Conservation (phyloP, 768 basidiomycete species). For the Amanita exitialis region DNA sequence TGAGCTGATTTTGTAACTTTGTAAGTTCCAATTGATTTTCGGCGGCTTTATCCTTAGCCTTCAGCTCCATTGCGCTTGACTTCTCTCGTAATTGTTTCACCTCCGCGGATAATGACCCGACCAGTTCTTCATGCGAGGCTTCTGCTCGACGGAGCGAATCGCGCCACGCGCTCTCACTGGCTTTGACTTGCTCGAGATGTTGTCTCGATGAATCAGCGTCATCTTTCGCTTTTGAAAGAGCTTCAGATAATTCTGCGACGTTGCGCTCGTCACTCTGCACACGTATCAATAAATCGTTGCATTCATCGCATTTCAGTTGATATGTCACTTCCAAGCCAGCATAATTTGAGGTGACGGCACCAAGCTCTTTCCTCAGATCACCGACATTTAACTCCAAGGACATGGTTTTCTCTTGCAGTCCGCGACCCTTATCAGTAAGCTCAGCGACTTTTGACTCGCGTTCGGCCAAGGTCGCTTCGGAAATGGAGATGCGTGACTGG, state of each 20-base stretch:
- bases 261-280: neutral
- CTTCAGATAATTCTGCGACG: neutral
- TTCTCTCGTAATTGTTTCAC: neutral
- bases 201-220: neutral
- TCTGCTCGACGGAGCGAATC: neutral
- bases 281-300: neutral
- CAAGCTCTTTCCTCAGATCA: neutral
- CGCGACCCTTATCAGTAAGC: neutral
- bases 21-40: slow-evolving; percentile 5
- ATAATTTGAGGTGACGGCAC: neutral
- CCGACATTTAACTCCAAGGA: neutral
- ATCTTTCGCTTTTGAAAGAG: neutral
- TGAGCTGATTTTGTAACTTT: slow-evolving; percentile 7
- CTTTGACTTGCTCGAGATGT: neutral
- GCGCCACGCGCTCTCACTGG: neutral
- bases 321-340: neutral
- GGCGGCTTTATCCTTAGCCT: neutral
- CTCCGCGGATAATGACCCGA: slow-evolving; percentile 1
- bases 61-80: slow-evolving; percentile 2
- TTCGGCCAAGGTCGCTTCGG: neutral
- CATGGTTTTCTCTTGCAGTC: neutral
- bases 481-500: neutral
- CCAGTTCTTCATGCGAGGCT: neutral
- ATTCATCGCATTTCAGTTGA: neutral
- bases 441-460: slow-evolving; percentile 3